phyloP scores from a whole-genome alignment of 2,329 filamentous ascomycete species.

The Penicillium thymicola region DNA sequence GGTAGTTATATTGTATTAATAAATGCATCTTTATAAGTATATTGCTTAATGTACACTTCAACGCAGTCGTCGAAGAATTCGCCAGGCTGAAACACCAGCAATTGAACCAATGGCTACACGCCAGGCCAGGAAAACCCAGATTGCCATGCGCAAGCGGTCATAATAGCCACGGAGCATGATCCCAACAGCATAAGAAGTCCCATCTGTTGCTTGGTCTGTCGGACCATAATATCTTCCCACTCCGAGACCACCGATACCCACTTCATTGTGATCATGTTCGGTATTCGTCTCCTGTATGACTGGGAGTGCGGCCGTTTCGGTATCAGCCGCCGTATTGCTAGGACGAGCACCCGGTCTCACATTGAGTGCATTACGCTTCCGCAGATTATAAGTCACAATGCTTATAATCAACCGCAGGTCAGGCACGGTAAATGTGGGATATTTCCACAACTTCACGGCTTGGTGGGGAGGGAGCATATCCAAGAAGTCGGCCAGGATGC shows the following conservation, averaged over 20 bases:
- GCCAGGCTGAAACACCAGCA: constrained; percentile 30
- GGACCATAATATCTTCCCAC: constrained; percentile 34
- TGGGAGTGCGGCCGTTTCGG: constrained; percentile 33
- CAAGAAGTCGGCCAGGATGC: constrained; percentile 65
- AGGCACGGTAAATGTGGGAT: constrained; percentile 64
- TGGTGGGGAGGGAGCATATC: constrained; percentile 64
- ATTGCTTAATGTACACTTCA: not conserved
- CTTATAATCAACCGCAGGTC: constrained; percentile 61
- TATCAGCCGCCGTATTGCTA: constrained; percentile 32
- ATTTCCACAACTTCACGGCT: constrained; percentile 62
- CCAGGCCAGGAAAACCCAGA: constrained; percentile 41
- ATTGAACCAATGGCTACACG: constrained; percentile 32
- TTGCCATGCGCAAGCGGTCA: constrained; percentile 37
- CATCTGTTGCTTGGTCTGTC: constrained; percentile 24
- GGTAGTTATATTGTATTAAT: too few species aligned
- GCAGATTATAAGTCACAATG: constrained; percentile 58
- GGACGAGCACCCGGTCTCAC: constrained; percentile 33
- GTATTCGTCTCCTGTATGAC: constrained; percentile 19
- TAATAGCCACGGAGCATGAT: constrained; percentile 47
- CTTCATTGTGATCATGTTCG: constrained; percentile 33
- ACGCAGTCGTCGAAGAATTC: constrained; percentile 21
- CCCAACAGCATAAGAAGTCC: constrained; percentile 38
- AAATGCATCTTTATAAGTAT: not conserved
- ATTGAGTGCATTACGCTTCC: constrained; percentile 47
- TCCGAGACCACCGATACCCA: constrained; percentile 39